Conservation (phyloP, 768 basidiomycete species). For the Termitomyces sp. region DNA sequence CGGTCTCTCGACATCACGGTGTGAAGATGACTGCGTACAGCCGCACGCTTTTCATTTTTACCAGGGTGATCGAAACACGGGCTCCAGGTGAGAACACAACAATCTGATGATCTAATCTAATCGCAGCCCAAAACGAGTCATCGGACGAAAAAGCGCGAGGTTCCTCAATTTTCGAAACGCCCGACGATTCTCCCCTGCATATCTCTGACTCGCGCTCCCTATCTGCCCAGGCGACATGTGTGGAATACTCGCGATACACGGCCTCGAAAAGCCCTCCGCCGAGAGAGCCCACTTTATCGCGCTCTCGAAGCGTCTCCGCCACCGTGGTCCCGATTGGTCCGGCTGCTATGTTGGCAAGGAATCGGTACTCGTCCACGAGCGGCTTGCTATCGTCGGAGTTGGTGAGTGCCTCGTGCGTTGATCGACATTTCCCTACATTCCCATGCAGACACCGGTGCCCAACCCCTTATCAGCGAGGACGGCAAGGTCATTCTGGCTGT, state of each 20-base stretch:
- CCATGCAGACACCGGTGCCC: slow-evolving; percentile 84
- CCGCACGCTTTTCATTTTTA: neutral
- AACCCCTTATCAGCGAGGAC: slow-evolving; percentile 86
- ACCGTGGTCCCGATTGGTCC: slow-evolving; percentile 98
- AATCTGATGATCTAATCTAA: slow-evolving; percentile 4
- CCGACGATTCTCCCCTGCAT: slow-evolving; percentile 4
- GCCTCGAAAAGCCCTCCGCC: slow-evolving; percentile 61
- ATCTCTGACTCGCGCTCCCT: slow-evolving; percentile 4
- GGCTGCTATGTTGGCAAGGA: slow-evolving; percentile 87
- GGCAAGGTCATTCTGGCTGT: slow-evolving; percentile 82
- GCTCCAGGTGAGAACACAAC: neutral
- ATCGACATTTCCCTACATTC: neutral
- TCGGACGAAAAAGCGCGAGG: slow-evolving; percentile 6
- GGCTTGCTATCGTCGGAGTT: slow-evolving; percentile 96
- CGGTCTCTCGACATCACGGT: slow-evolving; percentile 30
- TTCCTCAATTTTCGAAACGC: slow-evolving; percentile 8
- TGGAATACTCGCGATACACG: slow-evolving; percentile 86
- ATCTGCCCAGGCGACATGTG: slow-evolving; percentile 55
- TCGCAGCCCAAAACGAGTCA: slow-evolving; percentile 18
- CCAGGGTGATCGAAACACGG: neutral
- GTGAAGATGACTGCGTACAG: slow-evolving; percentile 2
- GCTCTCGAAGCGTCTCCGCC: slow-evolving; percentile 84
- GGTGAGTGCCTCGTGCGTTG: slow-evolving; percentile 46
- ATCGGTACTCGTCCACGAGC: slow-evolving; percentile 86
- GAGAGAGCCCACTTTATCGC: slow-evolving; percentile 76